Evolutionary conservation across 371 early-diverging fungal genomes (phyloP).

Genomic region (Phascolomyces articulosus): DNA sequence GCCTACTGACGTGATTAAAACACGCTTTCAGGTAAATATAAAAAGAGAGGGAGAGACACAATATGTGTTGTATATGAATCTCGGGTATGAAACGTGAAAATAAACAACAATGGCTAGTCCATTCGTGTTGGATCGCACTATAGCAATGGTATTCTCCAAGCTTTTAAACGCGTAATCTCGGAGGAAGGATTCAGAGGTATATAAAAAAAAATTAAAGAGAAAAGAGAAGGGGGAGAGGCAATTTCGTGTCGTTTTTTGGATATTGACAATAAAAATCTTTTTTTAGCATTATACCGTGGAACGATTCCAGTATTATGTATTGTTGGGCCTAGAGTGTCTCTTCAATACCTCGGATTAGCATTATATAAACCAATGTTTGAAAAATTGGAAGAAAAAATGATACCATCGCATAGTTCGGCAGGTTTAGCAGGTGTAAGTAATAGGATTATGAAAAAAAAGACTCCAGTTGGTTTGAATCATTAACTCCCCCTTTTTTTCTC

Average conservation of each 20-base stretch:
- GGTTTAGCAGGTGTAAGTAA: constrained; percentile 51
- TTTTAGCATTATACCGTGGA: constrained; percentile 54
- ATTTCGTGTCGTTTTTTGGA: too few relatives aligned
- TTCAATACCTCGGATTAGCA: constrained; percentile 56
- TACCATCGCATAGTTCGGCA: constrained; percentile 54
- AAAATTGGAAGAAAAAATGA: constrained; percentile 36
- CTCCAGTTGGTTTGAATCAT: too few relatives aligned
- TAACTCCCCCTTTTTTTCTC: too few relatives aligned
- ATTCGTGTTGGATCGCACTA: constrained; percentile 38
- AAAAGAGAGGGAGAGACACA: neutral
- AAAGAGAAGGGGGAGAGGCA: too few relatives aligned
- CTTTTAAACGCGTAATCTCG: constrained; percentile 23
- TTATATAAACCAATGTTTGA: constrained; percentile 58
- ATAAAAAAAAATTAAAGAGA: neutral
- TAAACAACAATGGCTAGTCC: constrained; percentile 9
- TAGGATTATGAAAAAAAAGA: too few relatives aligned
- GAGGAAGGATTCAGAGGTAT: constrained; percentile 9
- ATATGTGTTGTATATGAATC: neutral
- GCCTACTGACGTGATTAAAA: constrained; percentile 52
- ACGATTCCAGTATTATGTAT: constrained; percentile 54
- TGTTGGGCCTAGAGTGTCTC: constrained; percentile 51
- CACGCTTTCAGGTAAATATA: constrained; percentile 39
- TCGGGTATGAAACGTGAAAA: too few relatives aligned
- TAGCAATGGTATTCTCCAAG: constrained; percentile 36
- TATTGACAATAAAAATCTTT: too few relatives aligned